Base-by-base conservation (phyloP, 164 flowering plant species). In the Vitis rupestris region DNA sequence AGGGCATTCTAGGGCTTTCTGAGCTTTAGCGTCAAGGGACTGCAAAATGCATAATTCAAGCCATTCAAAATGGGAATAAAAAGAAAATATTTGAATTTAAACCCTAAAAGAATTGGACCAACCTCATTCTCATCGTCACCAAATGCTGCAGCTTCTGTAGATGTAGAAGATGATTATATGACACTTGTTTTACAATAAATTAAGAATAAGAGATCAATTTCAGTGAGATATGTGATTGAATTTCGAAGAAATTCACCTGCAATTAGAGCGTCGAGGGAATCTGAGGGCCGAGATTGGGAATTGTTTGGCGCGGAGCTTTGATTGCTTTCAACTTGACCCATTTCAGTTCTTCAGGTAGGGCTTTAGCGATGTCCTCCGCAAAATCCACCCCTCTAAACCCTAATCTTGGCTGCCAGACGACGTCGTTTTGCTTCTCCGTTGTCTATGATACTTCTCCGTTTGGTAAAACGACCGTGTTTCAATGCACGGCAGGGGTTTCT, bases 1-100 rank as follows among this genome's bases (percentile, higher is more conserved):
- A 60, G 99, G 99, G 72, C 99, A 94, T 65, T 94, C 91, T 60
- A 94, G 71, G 47, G 97, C 97, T 79, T 86, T 92, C 70, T 87
- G 81, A 71, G 91, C 97, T 75, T 75, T 87, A 8, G 78, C 97
- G 67, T 94, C 97, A 70, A 85, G 77, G 67, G 97, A 86, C 94
- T 90, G 84, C 63, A 72, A 71, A 53, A 74, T 10, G 4, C 50
- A 63, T 10, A 63, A 16, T 50, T 52, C 31, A 62, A 9, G 14
- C 37, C 52, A 55, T 55, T 30, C n/a, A 58, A 13, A 9, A 56
- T 37, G 47, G 16, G 7, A 52, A 4, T 4, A 14, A 14, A n/a
- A 64, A 63, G n/a, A 13, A 29, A 56, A 10, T 31, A n/a, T 13
- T n/a, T 56, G 12, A 1, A 48, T 8, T 12, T 13, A 56, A 62